Evolutionary conservation across 2,329 filamentous ascomycete species (phyloP).

Genomic region (Ceratocystis alfenasii): DNA sequence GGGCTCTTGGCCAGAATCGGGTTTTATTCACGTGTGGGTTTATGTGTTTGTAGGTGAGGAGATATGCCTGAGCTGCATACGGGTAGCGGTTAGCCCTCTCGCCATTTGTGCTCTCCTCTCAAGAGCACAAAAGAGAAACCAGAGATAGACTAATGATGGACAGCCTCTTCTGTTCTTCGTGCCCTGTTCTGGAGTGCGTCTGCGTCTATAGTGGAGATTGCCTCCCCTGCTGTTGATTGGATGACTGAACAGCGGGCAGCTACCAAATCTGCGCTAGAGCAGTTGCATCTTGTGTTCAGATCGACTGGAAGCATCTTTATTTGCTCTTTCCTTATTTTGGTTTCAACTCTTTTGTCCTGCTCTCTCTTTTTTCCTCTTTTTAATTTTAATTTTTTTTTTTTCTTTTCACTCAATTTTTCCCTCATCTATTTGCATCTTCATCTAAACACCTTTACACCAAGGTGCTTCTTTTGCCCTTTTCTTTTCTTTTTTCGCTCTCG

Average conservation of each 20-base stretch:
- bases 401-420: not conserved
- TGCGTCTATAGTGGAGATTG: slow-evolving; percentile 1
- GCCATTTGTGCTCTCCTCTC: too few relatives aligned
- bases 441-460: not conserved
- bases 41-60: not conserved
- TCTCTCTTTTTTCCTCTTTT: not conserved
- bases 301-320: slow-evolving; percentile 1
- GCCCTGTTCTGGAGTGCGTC: not conserved
- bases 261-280: slow-evolving; percentile 4
- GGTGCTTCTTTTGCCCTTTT: not conserved
- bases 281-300: slow-evolving; percentile 7
- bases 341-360: not conserved
- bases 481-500: not conserved
- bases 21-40: slow-evolving; percentile 1
- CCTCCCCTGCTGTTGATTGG: not conserved
- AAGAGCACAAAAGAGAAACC: too few relatives aligned
- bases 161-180: not conserved
- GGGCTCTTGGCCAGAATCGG: not conserved
- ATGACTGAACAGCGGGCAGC: not conserved
- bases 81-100: too few relatives aligned
- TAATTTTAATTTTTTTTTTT: not conserved
- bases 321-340: not conserved
- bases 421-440: not conserved
- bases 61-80: not conserved
- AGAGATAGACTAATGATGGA: too few relatives aligned